Base-by-base conservation (phyloP, 2,329 filamentous ascomycete genomes). In the Alternaria brassicae region DNA sequence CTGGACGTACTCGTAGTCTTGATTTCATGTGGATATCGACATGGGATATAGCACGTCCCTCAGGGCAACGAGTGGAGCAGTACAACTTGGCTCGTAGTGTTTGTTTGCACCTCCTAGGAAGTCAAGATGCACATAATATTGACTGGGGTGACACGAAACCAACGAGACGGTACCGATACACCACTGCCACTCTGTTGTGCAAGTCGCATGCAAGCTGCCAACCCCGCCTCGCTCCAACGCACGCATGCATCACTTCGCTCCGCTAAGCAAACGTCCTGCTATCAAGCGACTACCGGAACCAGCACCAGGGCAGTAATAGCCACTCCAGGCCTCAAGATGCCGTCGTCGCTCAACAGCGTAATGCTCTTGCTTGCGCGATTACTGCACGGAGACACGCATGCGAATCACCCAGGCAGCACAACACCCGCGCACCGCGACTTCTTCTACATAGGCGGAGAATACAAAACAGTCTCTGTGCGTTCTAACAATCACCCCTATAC, bases 391-490 rank as follows among this genome's bases (percentile, higher is more conserved):
- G 37, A 42, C 1, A 12, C 15, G 21, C n/a, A 19, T 12, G 28
- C 28, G 9, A 21, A n/a, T 25, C 27, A 36, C 1, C 15, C 27
- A 19, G 27, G n/a, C n/a, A 10, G 25, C 6, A 6, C 27, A 6
- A 17, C 15, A 9, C 27, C 40, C 36, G 37, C 56, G 6, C 56
- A 44, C 6, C 68, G 67, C 6, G 65, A 68, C 9, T 60, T 66
- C 56, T 71, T 74, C 40, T 73, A 72, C 37, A 58, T 68, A 7
- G 71, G 71, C 12, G 72, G 72, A 4, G 47, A 66, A 34, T 72
- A 74, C 25, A 56, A 48, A 3, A n/a, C n/a, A n/a, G n/a, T n/a
- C n/a, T n/a, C n/a, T n/a, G n/a, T n/a, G n/a, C n/a, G n/a, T n/a
- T n/a, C n/a, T n/a, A n/a, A n/a, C n/a, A n/a, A n/a, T n/a, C n/a